Evolutionary conservation across 1,284 basidiomycete species (phyloP).

Genomic region (Apiotrichum montevideense): DNA sequence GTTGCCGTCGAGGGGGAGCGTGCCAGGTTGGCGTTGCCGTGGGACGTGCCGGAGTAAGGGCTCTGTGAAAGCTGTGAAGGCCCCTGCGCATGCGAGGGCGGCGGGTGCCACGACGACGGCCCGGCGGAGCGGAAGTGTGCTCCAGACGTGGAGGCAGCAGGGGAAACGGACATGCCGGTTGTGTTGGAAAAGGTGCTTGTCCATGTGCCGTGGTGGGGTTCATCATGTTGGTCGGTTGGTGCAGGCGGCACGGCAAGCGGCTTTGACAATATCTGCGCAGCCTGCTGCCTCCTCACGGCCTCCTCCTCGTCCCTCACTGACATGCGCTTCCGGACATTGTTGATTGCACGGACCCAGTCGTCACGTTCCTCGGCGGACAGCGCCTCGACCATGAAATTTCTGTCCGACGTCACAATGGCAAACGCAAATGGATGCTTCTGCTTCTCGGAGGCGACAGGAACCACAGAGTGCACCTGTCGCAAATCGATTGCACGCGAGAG

Average conservation of each 20-base stretch:
- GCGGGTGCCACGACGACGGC: slow-evolving; percentile 1
- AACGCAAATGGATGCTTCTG: slow-evolving; percentile 88
- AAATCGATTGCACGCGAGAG: slow-evolving; percentile 85
- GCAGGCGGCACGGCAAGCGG: not conserved
- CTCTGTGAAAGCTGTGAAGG: not conserved
- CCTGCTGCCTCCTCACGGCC: slow-evolving; percentile 7
- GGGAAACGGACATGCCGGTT: slow-evolving; percentile 7
- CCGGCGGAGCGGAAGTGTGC: not conserved
- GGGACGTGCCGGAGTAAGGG: not conserved
- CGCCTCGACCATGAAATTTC: slow-evolving; percentile 92
- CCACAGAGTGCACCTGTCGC: slow-evolving; percentile 82
- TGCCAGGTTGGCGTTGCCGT: not conserved
- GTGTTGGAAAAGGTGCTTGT: slow-evolving; percentile 16
- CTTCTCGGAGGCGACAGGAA: slow-evolving; percentile 61
- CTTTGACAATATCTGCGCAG: not conserved
- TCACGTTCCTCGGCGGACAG: slow-evolving; percentile 64
- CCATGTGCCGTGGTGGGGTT: slow-evolving; percentile 25
- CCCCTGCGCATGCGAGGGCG: not conserved
- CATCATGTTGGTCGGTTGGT: not conserved
- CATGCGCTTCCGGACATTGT: slow-evolving; percentile 64
- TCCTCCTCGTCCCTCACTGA: slow-evolving; percentile 46
- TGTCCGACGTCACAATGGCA: slow-evolving; percentile 80
- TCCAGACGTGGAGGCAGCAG: slow-evolving; percentile 8
- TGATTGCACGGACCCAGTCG: slow-evolving; percentile 78
- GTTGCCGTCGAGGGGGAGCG: slow-evolving; percentile 1